phyloP scores from a whole-genome alignment of 352 stramenopile species.

The Globisporangium spiculum region DNA sequence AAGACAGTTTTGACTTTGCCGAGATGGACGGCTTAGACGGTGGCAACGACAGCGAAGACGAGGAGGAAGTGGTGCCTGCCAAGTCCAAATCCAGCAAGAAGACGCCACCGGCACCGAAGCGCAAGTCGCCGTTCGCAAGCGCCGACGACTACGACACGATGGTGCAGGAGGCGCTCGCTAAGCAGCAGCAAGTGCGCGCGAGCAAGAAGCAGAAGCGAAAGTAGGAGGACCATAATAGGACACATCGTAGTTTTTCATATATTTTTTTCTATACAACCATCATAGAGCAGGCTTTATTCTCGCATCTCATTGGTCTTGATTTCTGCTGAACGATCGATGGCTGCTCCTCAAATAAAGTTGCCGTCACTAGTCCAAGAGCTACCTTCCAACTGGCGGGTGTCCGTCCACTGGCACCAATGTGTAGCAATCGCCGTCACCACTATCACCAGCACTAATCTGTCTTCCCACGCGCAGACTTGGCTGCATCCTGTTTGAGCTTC shows the following conservation, averaged over 20 bases:
- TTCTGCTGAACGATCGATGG: not conserved
- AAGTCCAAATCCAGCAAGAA: slow-evolving; percentile 56
- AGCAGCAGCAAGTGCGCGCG: slow-evolving; percentile 37
- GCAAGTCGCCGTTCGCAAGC: slow-evolving; percentile 70
- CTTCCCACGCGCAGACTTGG: slow-evolving; percentile 33
- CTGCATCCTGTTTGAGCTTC: slow-evolving; percentile 17
- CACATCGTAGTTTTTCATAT: not conserved
- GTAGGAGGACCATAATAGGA: not conserved
- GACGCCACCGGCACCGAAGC: slow-evolving; percentile 42
- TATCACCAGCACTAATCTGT: slow-evolving; percentile 39
- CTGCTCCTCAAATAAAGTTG: too few relatives aligned
- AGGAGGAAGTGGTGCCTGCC: slow-evolving; percentile 29
- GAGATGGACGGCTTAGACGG: slow-evolving; percentile 40
- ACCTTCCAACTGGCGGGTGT: too few relatives aligned
- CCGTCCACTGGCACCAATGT: not conserved
- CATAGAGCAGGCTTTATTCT: not conserved
- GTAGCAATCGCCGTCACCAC: not conserved
- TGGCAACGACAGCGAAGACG: slow-evolving; percentile 39
- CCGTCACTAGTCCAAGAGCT: too few relatives aligned
- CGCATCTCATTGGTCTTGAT: not conserved
- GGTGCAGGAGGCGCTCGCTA: slow-evolving; percentile 58
- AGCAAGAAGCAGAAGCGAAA: slow-evolving; percentile 44
- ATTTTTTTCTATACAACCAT: not conserved
- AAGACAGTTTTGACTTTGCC: slow-evolving; percentile 26
- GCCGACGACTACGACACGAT: slow-evolving; percentile 78